Conservation (phyloP, 257 asterid genomes). For the Ballota nigra region DNA sequence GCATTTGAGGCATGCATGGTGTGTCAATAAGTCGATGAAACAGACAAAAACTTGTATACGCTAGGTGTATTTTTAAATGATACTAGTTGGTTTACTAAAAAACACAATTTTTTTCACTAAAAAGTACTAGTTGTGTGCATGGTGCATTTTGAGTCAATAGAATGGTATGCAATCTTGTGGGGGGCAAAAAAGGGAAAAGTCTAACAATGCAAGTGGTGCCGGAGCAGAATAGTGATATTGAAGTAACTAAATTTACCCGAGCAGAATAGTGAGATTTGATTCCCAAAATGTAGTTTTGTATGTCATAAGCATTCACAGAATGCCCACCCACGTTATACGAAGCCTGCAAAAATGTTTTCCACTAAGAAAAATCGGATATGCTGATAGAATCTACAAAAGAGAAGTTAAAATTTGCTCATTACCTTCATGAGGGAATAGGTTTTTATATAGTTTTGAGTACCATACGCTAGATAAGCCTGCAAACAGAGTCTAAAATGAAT, state of each 20-base stretch:
- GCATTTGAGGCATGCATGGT: constrained; percentile 28
- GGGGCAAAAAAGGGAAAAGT: background rate
- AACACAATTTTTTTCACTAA: background rate
- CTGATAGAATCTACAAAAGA: background rate
- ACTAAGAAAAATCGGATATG: constrained; percentile 22
- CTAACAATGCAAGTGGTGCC: background rate
- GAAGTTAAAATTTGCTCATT: constrained; percentile 5
- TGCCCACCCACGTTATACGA: constrained; percentile 87
- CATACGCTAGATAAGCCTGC: constrained; percentile 93
- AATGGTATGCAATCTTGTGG: background rate
- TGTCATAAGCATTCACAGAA: constrained; percentile 70
- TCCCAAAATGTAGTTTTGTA: constrained; percentile 78
- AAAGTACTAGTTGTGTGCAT: too few relatives aligned
- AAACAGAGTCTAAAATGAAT: constrained; percentile 19
- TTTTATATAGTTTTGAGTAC: constrained; percentile 68
- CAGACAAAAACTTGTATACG: background rate
- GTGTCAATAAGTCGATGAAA: constrained; percentile 19
- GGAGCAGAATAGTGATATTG: background rate
- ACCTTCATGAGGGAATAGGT: constrained; percentile 71
- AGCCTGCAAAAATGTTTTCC: constrained; percentile 44
- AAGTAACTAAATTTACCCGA: constrained; percentile 49
- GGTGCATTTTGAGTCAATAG: background rate
- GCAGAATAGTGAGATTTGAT: constrained; percentile 75
- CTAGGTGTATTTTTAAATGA: background rate
- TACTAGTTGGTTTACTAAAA: background rate